These are phyloP conservation scores for Phytopythium helicoides DNA, from an alignment of 352 stramenopile species.

Conservation along the genomic window DNA sequence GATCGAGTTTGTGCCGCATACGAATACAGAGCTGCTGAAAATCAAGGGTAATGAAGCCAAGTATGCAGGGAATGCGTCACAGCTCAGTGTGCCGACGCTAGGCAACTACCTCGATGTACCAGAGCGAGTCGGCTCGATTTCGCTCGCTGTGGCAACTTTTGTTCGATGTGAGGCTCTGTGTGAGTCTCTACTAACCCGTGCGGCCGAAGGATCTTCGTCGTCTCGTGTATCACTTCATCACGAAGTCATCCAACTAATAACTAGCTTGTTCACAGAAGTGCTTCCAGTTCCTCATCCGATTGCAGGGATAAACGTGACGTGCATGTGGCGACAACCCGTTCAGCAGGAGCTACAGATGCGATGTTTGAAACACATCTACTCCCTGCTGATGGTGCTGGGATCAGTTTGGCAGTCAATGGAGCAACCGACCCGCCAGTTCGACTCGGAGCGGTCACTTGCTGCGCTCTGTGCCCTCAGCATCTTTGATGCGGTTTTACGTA, in stretches of 20 bases:
- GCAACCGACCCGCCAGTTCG: slow-evolving; percentile 81
- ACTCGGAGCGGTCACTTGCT: slow-evolving; percentile 81
- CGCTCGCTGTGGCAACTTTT: slow-evolving; percentile 75
- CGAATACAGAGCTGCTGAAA: slow-evolving; percentile 61
- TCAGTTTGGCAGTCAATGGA: slow-evolving; percentile 89
- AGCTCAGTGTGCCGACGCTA: slow-evolving; percentile 58
- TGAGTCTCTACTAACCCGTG: slow-evolving; percentile 73
- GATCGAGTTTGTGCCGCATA: slow-evolving; percentile 46
- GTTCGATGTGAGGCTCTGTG: slow-evolving; percentile 76
- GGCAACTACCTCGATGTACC: slow-evolving; percentile 86
- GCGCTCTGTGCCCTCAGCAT: slow-evolving; percentile 76
- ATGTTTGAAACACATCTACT: slow-evolving; percentile 75
- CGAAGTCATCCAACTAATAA: slow-evolving; percentile 87
- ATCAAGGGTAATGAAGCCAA: slow-evolving; percentile 56
- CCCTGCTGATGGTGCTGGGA: slow-evolving; percentile 74
- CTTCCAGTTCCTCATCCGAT: slow-evolving; percentile 62
- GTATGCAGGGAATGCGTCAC: slow-evolving; percentile 76
- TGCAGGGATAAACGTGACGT: slow-evolving; percentile 15
- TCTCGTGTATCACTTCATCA: slow-evolving; percentile 87
- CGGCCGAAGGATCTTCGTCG: slow-evolving; percentile 86
- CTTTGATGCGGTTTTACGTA: slow-evolving; percentile 81
- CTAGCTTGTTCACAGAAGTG: slow-evolving; percentile 78
- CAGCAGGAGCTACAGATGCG: slow-evolving; percentile 79
- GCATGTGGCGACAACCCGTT: slow-evolving; percentile 75
- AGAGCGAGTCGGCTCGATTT: slow-evolving; percentile 70